Evolutionary conservation across 352 stramenopile species (phyloP), one percentile per base, ranked within the genome.

Genomic region (Pythium insidiosum): DNA sequence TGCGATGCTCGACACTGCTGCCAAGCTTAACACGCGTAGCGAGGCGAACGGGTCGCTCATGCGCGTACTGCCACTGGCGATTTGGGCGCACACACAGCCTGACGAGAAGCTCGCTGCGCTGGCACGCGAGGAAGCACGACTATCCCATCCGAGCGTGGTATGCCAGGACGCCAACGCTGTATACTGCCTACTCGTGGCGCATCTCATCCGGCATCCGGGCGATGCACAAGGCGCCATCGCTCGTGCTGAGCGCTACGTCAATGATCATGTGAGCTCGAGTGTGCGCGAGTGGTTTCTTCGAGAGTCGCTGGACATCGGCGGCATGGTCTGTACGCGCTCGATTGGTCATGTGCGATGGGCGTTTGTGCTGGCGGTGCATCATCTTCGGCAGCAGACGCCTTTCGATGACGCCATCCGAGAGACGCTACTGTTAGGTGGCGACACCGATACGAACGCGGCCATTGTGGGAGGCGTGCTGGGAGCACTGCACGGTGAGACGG

Each of bases 161-260:
- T 82, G 70, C 46, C 70, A 79, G 38, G 70, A 82, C 43, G 73
- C 61, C 58, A 82, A 79, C 28, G 67, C 67, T 4, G 53, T 79
- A n/a, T 82, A 79, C 38, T 79, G 64, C 22, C 45, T 77, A 19
- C 53, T 79, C 30, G 31, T 82, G 9, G 64, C 67, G 7, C 52
- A 79, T 20, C 53, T 83, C 12, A 38, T 83, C 18, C 56, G 50
- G 5, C 46, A 60, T 35, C 67, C 64, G 13, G 56, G 59, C 3
- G 62, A 79, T 34, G 51, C 39, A 11, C 34, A 52, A 13, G 67
- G 70, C 4, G 70, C 70, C 1, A 24, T 83, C 20, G 43, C 29
- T 10, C 52, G 53, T 10, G 67, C 47, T 2, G 65, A 79, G 38
- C 33, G 29, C 0, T 79, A 68, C 46, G 59, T 83, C 18, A 55